phyloP scores from a whole-genome alignment of 23 red algal species.

The Gracilaria domingensis region DNA sequence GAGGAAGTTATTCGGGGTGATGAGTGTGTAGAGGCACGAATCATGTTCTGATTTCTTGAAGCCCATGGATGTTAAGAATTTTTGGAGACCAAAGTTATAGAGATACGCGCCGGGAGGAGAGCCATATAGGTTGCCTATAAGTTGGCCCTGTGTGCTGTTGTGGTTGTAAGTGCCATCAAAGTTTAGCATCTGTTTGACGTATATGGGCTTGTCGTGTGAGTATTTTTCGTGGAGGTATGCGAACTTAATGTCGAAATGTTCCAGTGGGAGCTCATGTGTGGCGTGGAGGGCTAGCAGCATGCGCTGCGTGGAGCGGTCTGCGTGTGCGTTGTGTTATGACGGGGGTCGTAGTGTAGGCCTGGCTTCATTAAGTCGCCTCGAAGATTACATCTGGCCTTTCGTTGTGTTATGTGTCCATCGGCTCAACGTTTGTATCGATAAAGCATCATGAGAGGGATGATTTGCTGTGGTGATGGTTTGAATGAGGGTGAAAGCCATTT shows the following conservation, averaged over 20 bases:
- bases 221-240: neutral
- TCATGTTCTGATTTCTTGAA: neutral
- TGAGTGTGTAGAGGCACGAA: neutral
- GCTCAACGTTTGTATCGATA: too few species aligned
- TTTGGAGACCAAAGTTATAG: neutral
- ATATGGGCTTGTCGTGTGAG: neutral
- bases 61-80: neutral
- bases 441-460: too few species aligned
- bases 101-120: neutral
- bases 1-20: neutral
- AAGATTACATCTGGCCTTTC: too few species aligned
- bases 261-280: neutral
- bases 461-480: too few species aligned
- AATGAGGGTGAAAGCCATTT: too few species aligned
- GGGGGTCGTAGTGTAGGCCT: neutral
- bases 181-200: neutral
- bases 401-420: too few species aligned
- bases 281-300: neutral
- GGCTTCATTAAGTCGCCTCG: too few species aligned
- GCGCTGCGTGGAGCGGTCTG: neutral
- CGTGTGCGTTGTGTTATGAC: neutral
- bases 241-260: neutral
- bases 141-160: neutral
- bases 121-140: neutral
- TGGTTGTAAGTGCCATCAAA: neutral